These are phyloP conservation scores for Calycina herbarum DNA, from an alignment of 2,329 filamentous ascomycete species.

Conservation along the genomic window DNA sequence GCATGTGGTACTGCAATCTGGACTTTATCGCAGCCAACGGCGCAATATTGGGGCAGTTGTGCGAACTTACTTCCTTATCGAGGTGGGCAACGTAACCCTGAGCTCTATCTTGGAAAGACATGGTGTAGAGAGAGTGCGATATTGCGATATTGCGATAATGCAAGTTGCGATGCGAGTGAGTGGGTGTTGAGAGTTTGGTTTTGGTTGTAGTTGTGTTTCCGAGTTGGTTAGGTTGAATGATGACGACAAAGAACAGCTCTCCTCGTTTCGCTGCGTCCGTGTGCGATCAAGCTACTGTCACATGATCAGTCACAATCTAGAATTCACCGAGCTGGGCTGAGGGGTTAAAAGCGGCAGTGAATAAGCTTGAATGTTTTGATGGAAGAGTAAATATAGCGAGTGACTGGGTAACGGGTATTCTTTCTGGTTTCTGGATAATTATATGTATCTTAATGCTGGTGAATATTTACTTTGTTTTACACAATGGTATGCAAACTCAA, in stretches of 20 bases:
- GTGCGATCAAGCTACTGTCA: background rate
- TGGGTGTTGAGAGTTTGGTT: background rate
- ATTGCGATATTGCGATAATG: background rate
- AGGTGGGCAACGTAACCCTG: slow-evolving; percentile 76
- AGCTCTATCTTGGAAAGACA: slow-evolving; percentile 76
- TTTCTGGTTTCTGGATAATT: no score
- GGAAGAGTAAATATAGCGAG: no score
- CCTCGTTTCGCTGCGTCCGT: background rate
- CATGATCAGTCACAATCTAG: background rate
- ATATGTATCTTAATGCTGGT: no score
- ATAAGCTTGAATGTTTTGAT: no score
- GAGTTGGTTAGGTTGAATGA: background rate
- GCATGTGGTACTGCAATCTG: slow-evolving; percentile 4
- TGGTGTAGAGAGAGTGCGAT: slow-evolving; percentile 43
- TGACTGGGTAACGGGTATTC: no score
- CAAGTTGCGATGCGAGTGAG: background rate
- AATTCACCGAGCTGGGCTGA: background rate
- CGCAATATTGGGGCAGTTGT: slow-evolving; percentile 6
- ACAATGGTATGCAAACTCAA: no score
- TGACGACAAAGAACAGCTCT: slow-evolving; percentile 15
- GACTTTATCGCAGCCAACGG: slow-evolving; percentile 2
- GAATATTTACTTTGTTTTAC: no score
- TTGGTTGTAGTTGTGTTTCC: background rate
- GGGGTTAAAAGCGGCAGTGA: no score
- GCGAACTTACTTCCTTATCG: slow-evolving; percentile 69